Evolutionary conservation across 2,329 filamentous ascomycete genomes (phyloP).

Genomic region (Fusarium sp.): DNA sequence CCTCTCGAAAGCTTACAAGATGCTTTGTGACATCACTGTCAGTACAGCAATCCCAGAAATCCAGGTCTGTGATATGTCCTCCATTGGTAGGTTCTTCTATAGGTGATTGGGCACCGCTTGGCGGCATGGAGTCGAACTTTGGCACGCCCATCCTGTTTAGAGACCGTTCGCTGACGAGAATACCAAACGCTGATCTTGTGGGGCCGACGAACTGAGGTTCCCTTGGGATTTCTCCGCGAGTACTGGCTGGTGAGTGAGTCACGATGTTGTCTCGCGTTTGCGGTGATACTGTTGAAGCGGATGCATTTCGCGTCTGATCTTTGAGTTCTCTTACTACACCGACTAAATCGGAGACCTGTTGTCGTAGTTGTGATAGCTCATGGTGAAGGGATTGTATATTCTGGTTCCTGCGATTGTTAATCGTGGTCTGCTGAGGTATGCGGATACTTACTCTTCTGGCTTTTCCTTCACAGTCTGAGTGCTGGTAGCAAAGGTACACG

Average conservation of each 20-base stretch:
- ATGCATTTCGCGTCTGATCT: constrained; percentile 28
- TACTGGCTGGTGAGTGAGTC: constrained; percentile 35
- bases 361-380: constrained; percentile 49
- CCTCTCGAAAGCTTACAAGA: constrained; percentile 56
- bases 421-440: neutral
- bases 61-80: constrained; percentile 16
- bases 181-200: constrained; percentile 53
- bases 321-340: constrained; percentile 48
- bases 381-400: constrained; percentile 46
- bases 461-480: constrained; percentile 40
- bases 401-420: neutral
- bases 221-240: constrained; percentile 45
- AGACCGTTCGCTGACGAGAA: constrained; percentile 54
- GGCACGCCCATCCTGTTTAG: constrained; percentile 55
- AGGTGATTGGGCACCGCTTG: constrained; percentile 45
- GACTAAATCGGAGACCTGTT: constrained; percentile 51
- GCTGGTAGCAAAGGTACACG: constrained; percentile 46
- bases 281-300: constrained; percentile 23
- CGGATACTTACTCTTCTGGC: constrained; percentile 36
- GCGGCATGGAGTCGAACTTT: constrained; percentile 45
- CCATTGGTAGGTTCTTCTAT: constrained; percentile 16
- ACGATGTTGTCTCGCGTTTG: constrained; percentile 27
- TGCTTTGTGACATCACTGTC: constrained; percentile 51
- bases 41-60: constrained; percentile 46
- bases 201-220: constrained; percentile 56